phyloP scores from a whole-genome alignment of 1,139 yeast species.

The Saccharomyces hybrid region DNA sequence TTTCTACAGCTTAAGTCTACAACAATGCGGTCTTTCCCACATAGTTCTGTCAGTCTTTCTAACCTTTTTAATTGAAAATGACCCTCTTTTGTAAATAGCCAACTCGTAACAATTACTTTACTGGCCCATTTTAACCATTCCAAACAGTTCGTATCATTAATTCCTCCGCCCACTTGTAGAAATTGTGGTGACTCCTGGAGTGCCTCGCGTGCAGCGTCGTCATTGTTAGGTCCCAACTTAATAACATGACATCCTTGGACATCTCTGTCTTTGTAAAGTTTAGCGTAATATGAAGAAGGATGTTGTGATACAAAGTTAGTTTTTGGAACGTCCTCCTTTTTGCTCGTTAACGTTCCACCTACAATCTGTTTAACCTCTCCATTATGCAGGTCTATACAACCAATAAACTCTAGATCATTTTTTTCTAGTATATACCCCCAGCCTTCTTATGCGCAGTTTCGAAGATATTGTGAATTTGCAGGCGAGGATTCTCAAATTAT shows the following conservation, averaged over 20 bases:
- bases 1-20: slow-evolving; percentile 83
- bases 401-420: slow-evolving; percentile 85
- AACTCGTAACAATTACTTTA: slow-evolving; percentile 79
- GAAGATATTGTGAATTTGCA: not conserved
- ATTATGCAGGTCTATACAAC: slow-evolving; percentile 89
- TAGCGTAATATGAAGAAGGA: slow-evolving; percentile 69
- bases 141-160: slow-evolving; percentile 61
- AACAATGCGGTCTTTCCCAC: slow-evolving; percentile 57
- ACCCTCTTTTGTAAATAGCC: slow-evolving; percentile 62
- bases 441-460: not conserved
- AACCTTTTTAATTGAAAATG: slow-evolving; percentile 52
- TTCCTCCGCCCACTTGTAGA: slow-evolving; percentile 92
- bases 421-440: slow-evolving; percentile 2
- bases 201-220: slow-evolving; percentile 74
- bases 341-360: slow-evolving; percentile 73
- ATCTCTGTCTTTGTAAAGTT: slow-evolving; percentile 51
- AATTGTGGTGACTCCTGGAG: slow-evolving; percentile 61
- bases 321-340: slow-evolving; percentile 35
- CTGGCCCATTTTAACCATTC: slow-evolving; percentile 45
- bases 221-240: slow-evolving; percentile 78
- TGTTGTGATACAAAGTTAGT: slow-evolving; percentile 79
- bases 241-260: slow-evolving; percentile 85
- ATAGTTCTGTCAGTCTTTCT: slow-evolving; percentile 17
- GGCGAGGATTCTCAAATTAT: not conserved
- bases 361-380: slow-evolving; percentile 96